A percentile compares a stretch with the other conserved stretches of the same genome.
phyloP scores from a whole-genome alignment of 371 early-diverging fungal genomes.

The Circinella minor region DNA sequence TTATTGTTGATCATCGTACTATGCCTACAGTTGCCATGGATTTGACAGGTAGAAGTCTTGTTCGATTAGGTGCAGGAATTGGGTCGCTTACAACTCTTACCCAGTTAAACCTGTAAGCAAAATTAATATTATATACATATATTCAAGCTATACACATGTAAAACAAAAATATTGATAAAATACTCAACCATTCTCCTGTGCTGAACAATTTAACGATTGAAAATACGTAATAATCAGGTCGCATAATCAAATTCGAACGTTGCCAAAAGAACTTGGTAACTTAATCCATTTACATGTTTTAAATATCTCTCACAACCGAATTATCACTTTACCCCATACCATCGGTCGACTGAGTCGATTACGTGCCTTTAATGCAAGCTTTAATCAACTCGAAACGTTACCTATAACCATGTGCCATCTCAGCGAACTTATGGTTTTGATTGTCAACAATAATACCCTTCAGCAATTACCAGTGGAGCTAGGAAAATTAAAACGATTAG shows the following conservation, averaged over 20 bases:
- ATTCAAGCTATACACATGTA: no score
- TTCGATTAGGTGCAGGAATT: slow-evolving; percentile 43
- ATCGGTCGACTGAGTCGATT: slow-evolving; percentile 30
- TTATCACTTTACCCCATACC: slow-evolving; percentile 34
- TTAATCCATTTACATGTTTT: slow-evolving; percentile 30
- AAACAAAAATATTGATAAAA: no score
- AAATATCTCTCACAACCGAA: slow-evolving; percentile 29
- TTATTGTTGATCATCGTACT: slow-evolving; percentile 9
- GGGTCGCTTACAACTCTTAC: slow-evolving; percentile 34
- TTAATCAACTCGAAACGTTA: slow-evolving; percentile 35
- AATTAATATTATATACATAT: no score
- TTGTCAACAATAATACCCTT: slow-evolving; percentile 8
- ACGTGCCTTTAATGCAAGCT: slow-evolving; percentile 30
- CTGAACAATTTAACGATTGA: background rate
- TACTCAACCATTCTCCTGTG: no score
- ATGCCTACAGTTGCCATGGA: slow-evolving; percentile 29
- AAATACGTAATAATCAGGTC: slow-evolving; percentile 25
- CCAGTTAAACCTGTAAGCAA: slow-evolving; percentile 39
- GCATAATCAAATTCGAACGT: slow-evolving; percentile 36
- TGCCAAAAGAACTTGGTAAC: slow-evolving; percentile 40
- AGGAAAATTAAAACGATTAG: slow-evolving; percentile 41
- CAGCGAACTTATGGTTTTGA: background rate
- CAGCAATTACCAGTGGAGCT: slow-evolving; percentile 22
- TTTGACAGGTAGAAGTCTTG: slow-evolving; percentile 31
- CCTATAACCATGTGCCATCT: slow-evolving; percentile 30